Percentiles rank a stretch among this genome's conserved stretches.
Conservation (phyloP, 306 rosid genomes). For the Acacia crassicarpa region DNA sequence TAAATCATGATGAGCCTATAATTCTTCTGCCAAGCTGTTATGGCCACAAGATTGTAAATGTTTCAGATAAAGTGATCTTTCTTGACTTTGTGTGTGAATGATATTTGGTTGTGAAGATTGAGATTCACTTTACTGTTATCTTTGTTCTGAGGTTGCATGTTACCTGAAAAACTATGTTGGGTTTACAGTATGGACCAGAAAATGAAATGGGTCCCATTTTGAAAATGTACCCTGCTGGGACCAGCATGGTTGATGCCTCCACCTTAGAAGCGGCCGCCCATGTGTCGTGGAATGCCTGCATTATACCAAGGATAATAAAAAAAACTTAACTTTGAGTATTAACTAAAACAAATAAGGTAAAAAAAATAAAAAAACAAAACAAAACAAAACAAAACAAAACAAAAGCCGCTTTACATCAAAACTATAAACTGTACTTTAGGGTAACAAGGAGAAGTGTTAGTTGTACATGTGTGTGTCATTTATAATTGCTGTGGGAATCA, state of each 20-base stretch:
- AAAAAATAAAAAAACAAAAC: neutral
- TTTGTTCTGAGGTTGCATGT: neutral
- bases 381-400: neutral
- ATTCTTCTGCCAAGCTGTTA: neutral
- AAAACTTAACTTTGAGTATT: neutral
- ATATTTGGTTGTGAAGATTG: slow-evolving; percentile 19
- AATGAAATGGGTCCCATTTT: slow-evolving; percentile 68
- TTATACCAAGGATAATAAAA: slow-evolving; percentile 17
- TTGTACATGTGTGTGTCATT: slow-evolving; percentile 17
- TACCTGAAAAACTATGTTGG: slow-evolving; percentile 63
- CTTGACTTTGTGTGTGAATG: slow-evolving; percentile 14
- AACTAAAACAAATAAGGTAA: neutral
- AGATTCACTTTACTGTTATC: slow-evolving; percentile 6
- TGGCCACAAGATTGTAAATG: slow-evolving; percentile 9
- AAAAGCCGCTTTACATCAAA: neutral
- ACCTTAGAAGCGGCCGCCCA: slow-evolving; percentile 70
- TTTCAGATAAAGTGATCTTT: slow-evolving; percentile 17
- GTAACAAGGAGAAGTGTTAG: slow-evolving; percentile 27
- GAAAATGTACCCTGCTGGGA: slow-evolving; percentile 48
- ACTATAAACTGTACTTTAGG: neutral
- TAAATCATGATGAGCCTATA: neutral
- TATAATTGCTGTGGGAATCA: slow-evolving; percentile 44
- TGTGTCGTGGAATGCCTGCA: slow-evolving; percentile 72
- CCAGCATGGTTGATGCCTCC: slow-evolving; percentile 57
- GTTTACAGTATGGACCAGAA: slow-evolving; percentile 67